phyloP scores from a whole-genome alignment of 2,329 filamentous ascomycete genomes.

The Podosphaera xanthii region DNA sequence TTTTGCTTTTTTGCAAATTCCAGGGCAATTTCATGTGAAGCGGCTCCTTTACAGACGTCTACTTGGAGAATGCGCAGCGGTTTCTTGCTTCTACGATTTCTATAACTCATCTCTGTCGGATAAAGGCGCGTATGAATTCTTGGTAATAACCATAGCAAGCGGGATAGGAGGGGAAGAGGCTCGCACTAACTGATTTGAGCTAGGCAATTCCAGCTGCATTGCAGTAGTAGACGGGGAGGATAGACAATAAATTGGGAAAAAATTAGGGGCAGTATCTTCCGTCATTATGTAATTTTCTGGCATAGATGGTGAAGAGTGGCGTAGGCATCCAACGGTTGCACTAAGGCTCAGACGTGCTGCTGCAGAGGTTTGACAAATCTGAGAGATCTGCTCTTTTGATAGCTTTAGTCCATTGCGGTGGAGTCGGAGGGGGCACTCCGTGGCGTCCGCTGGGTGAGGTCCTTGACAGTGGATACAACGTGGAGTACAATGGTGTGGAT shows the following conservation, averaged over 20 bases:
- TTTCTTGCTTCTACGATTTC: background rate
- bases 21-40: too few relatives aligned
- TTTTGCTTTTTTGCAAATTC: too few relatives aligned
- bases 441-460: background rate
- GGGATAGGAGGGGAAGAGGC: background rate
- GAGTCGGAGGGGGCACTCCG: background rate
- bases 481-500: background rate
- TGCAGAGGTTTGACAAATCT: background rate
- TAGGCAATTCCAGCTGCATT: background rate
- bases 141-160: background rate
- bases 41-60: background rate
- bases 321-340: background rate
- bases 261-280: background rate
- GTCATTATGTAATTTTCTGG: background rate
- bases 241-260: background rate
- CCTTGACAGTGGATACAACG: background rate
- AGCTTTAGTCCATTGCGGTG: background rate
- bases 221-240: background rate
- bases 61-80: background rate
- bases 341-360: background rate
- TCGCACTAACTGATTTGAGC: background rate
- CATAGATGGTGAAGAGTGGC: background rate
- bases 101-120: background rate
- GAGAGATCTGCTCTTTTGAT: background rate
- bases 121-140: background rate